Conservation (phyloP, 495 filamentous ascomycete species). For the Elasticomyces elasticus region DNA sequence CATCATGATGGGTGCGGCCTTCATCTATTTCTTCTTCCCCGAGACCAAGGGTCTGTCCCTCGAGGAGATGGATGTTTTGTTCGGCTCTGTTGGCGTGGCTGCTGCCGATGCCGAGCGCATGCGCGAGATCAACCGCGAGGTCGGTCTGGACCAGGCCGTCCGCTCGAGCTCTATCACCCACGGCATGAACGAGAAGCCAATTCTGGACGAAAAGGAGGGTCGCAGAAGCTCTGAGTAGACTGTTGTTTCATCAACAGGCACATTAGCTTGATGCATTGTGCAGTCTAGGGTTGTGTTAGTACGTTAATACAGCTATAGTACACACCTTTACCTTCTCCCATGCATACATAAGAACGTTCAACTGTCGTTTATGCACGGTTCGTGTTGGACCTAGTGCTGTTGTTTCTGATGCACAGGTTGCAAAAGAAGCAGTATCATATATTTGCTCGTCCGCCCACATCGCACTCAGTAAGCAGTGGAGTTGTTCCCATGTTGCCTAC, state of each 20-base stretch:
- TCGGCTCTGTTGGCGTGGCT: conserved; percentile 60
- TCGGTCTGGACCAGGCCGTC: conserved; percentile 45
- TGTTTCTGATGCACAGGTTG: too few species aligned
- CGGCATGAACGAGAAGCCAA: background rate
- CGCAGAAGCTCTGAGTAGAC: conserved; percentile 7
- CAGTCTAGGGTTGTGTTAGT: too few species aligned
- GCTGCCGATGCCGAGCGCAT: conserved; percentile 63
- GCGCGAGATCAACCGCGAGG: conserved; percentile 61
- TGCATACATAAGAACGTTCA: too few species aligned
- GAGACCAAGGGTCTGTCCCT: conserved; percentile 42
- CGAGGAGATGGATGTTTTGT: conserved; percentile 60
- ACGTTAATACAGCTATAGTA: too few species aligned
- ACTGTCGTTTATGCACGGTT: too few species aligned
- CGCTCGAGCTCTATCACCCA: conserved; percentile 7
- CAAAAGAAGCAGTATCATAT: too few species aligned
- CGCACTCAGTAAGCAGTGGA: background rate
- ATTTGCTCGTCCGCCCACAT: too few species aligned
- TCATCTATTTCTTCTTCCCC: conserved; percentile 40
- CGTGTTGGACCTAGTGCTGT: too few species aligned
- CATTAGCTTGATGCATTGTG: too few species aligned
- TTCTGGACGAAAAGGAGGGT: conserved; percentile 9
- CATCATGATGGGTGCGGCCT: conserved; percentile 52
- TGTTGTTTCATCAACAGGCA: background rate
- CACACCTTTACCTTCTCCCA: too few species aligned
- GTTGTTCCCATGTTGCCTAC: background rate